Evolutionary conservation across 202 grass and related monocot genomes (phyloP).

Genomic region (Carex arenaria): DNA sequence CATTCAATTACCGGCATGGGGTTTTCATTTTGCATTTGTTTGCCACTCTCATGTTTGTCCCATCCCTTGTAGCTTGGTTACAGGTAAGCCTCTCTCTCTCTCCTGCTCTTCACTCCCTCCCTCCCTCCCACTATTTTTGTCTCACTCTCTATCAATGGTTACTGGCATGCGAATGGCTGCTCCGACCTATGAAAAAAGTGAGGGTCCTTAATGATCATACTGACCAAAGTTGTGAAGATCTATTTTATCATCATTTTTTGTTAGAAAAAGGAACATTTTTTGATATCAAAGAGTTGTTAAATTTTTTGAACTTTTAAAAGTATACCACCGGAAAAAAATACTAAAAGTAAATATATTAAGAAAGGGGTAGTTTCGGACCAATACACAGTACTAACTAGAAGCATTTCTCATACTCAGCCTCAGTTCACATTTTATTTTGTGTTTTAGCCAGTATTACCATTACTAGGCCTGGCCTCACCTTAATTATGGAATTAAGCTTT

Average conservation of each 20-base stretch:
- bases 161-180: background rate
- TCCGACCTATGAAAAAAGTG: background rate
- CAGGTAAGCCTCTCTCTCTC: conserved; percentile 51
- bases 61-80: conserved; percentile 89
- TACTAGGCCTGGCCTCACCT: background rate
- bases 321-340: background rate
- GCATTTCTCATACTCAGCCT: background rate
- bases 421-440: background rate
- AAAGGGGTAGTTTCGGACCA: background rate
- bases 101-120: no score
- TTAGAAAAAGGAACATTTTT: background rate
- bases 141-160: no score
- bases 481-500: background rate
- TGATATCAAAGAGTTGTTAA: background rate
- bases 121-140: no score
- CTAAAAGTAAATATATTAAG: background rate
- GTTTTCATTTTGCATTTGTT: conserved; percentile 88
- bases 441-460: background rate
- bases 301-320: background rate
- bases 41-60: conserved; percentile 71
- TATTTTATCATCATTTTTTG: background rate
- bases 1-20: conserved; percentile 69
- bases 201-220: background rate
- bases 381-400: background rate
- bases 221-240: background rate